These are phyloP conservation scores for Russula olivacea DNA, from an alignment of 768 basidiomycete genomes.

Conservation along the genomic window DNA sequence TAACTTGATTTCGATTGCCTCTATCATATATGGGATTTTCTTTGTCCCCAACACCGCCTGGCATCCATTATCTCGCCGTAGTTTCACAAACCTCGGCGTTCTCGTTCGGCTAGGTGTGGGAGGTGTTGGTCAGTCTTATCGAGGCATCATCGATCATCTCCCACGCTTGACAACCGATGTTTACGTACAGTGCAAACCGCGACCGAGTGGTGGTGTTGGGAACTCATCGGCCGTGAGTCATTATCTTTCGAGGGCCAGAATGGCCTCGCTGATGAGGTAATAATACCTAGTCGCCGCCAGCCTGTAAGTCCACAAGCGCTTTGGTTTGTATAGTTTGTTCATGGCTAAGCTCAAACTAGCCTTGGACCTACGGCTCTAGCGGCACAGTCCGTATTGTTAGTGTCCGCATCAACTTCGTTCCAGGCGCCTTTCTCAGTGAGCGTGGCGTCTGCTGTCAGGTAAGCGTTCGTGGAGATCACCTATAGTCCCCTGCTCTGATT, in stretches of 20 bases:
- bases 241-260: background rate
- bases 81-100: conserved; percentile 62
- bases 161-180: background rate
- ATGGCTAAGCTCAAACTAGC: conserved; percentile 36
- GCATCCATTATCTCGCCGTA: conserved; percentile 61
- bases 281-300: conserved; percentile 45
- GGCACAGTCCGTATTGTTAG: conserved; percentile 79
- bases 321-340: conserved; percentile 14
- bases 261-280: background rate
- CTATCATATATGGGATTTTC: conserved; percentile 56
- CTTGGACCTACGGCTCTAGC: conserved; percentile 79
- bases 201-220: conserved; percentile 98
- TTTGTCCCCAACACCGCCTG: conserved; percentile 71
- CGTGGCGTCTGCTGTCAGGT: conserved; percentile 84
- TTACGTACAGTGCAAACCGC: conserved; percentile 57
- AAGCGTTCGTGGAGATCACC: conserved; percentile 21
- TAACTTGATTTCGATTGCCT: conserved; percentile 69
- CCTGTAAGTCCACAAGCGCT: conserved; percentile 33
- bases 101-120: conserved; percentile 73
- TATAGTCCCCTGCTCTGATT: conserved; percentile 1
- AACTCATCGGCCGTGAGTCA: conserved; percentile 55
- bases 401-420: conserved; percentile 68
- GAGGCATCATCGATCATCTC: background rate
- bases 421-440: conserved; percentile 81
- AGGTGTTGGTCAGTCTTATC: conserved; percentile 53